Base-by-base conservation (phyloP, 2,329 filamentous ascomycete genomes). In the Calonectria pteridis region DNA sequence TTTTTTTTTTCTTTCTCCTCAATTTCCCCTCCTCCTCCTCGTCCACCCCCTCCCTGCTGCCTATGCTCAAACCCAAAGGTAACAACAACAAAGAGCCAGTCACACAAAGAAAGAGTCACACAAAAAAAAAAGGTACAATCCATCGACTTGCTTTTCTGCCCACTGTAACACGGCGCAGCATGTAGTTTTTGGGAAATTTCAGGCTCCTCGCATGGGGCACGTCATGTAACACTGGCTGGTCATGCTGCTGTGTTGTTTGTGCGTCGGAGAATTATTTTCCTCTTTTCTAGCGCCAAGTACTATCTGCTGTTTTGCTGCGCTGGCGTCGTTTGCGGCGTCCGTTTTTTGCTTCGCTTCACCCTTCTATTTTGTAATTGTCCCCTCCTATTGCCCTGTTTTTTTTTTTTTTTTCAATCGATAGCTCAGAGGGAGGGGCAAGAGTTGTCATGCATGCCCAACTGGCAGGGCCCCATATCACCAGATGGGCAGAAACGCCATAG, bases 231-330 rank as follows among this genome's bases (percentile, higher is more conserved):
- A 69, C 63, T 70, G 31, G 55, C 66, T 71, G 43, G 51, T 53
- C 67, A 50, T 55, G 65, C 50, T 55, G 69, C 72, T 74, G 58
- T 14, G 74, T 58, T 76, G 74, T 62, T 73, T 73, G 55, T 76
- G 74, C 74, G 59, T 71, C 69, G 65, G 72, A 33, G 49, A 63
- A 55, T 74, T 58, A 37, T 29, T 31, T 40, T 29, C 53, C 51
- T 58, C 31, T 31, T 55, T 20, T 31, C 31, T 31, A 20, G 40
- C 55, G 55, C 55, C 55, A 23, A 9, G 53, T n/a, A n/a, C 49
- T 35, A 65, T 63, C 50, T 71, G 20, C 20, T 46, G 40, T 9
- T 46, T 11, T 35, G 69, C 64, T 72, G 69, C 64, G 69, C 31
- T 72, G 69, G 69, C 69, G 23, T 29, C 37, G 37, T 40, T 40